Evolutionary conservation across 2,329 filamentous ascomycete genomes (phyloP).

Genomic region (Neonectria coccinea): DNA sequence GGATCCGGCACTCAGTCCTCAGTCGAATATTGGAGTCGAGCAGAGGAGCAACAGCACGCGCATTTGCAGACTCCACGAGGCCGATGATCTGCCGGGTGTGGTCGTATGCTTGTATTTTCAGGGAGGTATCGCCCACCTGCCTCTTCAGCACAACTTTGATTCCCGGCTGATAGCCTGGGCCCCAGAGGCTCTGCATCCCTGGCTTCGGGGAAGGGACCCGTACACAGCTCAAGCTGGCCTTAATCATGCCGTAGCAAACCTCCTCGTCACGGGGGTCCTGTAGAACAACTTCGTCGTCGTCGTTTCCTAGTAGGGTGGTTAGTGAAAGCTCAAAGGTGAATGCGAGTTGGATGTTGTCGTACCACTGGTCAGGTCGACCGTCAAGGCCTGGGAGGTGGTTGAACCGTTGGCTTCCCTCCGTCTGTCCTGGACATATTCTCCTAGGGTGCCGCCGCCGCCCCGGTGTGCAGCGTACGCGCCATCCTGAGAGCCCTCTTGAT

Average conservation of each 20-base stretch:
- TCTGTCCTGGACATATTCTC: slow-evolving; percentile 74
- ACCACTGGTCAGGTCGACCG: slow-evolving; percentile 70
- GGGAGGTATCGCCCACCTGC: slow-evolving; percentile 63
- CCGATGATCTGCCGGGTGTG: slow-evolving; percentile 79
- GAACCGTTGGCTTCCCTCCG: slow-evolving; percentile 56
- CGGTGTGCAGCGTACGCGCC: slow-evolving; percentile 46
- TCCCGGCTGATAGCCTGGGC: slow-evolving; percentile 73
- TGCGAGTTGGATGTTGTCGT: slow-evolving; percentile 30
- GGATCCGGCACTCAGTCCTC: slow-evolving; percentile 78
- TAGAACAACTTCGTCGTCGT: slow-evolving; percentile 69
- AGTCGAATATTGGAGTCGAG: slow-evolving; percentile 76
- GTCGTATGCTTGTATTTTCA: slow-evolving; percentile 79
- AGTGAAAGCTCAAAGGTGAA: slow-evolving; percentile 11
- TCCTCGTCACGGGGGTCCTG: slow-evolving; percentile 74
- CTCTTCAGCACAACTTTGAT: slow-evolving; percentile 79
- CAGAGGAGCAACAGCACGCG: slow-evolving; percentile 76
- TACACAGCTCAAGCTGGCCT: slow-evolving; percentile 74
- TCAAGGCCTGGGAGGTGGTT: slow-evolving; percentile 53
- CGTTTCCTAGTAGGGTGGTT: slow-evolving; percentile 50
- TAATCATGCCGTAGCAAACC: slow-evolving; percentile 84
- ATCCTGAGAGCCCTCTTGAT: slow-evolving; percentile 58
- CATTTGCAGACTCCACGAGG: slow-evolving; percentile 75
- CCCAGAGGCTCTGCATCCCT: slow-evolving; percentile 68
- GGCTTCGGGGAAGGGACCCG: slow-evolving; percentile 77
- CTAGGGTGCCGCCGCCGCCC: slow-evolving; percentile 68